Evolutionary conservation across 345 rosid species (phyloP), one percentile per base, ranked within the genome.

Genomic region (Brassica rapa): DNA sequence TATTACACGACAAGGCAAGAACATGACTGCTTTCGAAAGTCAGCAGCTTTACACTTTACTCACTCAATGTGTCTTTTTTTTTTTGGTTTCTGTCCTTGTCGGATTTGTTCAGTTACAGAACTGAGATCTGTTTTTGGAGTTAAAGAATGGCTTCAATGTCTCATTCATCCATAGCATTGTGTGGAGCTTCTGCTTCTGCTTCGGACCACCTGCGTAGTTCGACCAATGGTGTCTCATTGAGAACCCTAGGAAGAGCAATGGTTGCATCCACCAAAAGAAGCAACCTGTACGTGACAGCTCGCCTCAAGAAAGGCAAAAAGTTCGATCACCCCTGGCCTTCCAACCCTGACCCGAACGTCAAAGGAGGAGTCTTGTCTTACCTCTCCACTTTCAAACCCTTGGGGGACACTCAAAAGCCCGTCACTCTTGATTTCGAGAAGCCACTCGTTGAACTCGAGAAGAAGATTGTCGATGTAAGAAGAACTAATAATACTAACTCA

Each of bases 251-350:
- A 6, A 83, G 88, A 68, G 73, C 87, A 14, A 77, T 77, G 51
- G 82, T 88, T 23, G 27, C 80, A 21, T 77, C 59, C 4, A 79
- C 43, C 15, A 61, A 66, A 24, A 84, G 77, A 33, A 86, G 74
- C 56, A 85, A 71, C 57, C 77, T 81, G 0, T 27, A 79, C 7
- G 86, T 91, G 10, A 66, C 80, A 35, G 88, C 94, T 11, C 86
- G 87, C 86, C 77, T 87, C 63, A 88, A 91, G 87, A 95, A 90
- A 85, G 87, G 82, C 63, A 93, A 89, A 89, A 95, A 93, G 86
- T 88, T 89, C 15, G 98, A 92, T 43, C 87, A 90, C 75, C 98
- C 99, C 0, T 91, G 99, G 98, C 97, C 99, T 0, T 86, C 84
- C 0, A 86, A 92, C 88, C 91, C 97, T 21, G 99, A 95, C 86